Evolutionary conservation across 306 rosid species (phyloP).

Genomic region (Corylus heterophylla): DNA sequence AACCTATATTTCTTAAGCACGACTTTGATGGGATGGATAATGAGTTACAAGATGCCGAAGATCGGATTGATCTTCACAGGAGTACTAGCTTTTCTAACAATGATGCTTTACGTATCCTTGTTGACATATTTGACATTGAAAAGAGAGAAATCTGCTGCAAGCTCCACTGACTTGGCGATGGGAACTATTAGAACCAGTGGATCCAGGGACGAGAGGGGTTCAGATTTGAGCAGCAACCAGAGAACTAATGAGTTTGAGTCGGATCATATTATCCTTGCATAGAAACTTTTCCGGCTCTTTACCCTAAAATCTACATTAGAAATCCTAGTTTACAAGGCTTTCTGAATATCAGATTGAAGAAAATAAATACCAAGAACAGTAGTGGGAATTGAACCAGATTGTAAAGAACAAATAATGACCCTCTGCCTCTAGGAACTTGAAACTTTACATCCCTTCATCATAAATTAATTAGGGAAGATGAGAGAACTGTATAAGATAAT

Average conservation of each 20-base stretch:
- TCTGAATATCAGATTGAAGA: too few species aligned
- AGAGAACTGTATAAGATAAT: slow-evolving; percentile 32
- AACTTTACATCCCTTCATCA: background rate
- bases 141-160: background rate
- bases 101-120: slow-evolving; percentile 7
- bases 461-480: background rate
- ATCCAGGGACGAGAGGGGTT: background rate
- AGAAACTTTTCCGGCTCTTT: background rate
- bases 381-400: background rate
- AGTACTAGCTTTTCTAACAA: background rate
- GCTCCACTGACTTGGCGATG: background rate
- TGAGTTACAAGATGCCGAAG: background rate
- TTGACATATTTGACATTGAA: slow-evolving; percentile 7
- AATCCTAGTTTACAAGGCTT: too few species aligned
- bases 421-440: background rate
- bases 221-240: background rate
- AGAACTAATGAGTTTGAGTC: background rate
- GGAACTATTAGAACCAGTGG: background rate
- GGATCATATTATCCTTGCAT: background rate
- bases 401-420: background rate
- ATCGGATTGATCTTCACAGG: background rate
- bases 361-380: too few species aligned
- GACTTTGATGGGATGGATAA: slow-evolving; percentile 8
- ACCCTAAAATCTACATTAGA: too few species aligned
- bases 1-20: slow-evolving; percentile 13